Evolutionary conservation across 192 early-diverging fungal species (phyloP).

Genomic region (Funneliformis mosseae): DNA sequence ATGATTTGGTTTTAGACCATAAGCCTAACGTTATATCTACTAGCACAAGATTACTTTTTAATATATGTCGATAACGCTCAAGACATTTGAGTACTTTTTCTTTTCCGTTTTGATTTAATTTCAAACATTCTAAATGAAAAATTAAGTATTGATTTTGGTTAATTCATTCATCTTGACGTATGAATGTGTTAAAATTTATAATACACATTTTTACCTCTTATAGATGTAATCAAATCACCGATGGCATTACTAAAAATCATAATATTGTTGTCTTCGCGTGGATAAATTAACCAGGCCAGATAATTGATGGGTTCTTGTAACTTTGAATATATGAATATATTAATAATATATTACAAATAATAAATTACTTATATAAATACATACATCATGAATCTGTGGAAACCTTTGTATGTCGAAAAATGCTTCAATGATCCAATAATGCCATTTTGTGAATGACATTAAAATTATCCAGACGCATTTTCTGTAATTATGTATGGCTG

Average conservation of each 20-base stretch:
- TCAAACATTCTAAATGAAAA: constrained; percentile 4
- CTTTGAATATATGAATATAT: constrained; percentile 8
- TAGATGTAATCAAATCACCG: constrained; percentile 16
- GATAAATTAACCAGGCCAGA: constrained; percentile 25
- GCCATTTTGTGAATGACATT: constrained; percentile 28
- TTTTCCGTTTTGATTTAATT: neutral
- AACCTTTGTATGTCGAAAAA: constrained; percentile 16
- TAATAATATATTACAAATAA: neutral
- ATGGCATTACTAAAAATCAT: constrained; percentile 14
- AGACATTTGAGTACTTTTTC: constrained; percentile 7
- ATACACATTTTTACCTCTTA: constrained; percentile 3
- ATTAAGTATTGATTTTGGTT: neutral
- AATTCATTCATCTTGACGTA: neutral
- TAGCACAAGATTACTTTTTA: constrained; percentile 9
- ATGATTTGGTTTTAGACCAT: constrained; percentile 12
- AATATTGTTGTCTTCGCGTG: neutral
- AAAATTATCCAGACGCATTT: constrained; percentile 26
- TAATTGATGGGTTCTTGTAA: constrained; percentile 17
- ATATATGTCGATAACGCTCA: neutral
- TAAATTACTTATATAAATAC: neutral
- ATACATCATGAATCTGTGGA: constrained; percentile 20
- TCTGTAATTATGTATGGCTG: neutral
- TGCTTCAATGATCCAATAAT: constrained; percentile 29
- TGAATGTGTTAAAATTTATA: neutral
- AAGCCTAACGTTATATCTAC: constrained; percentile 16